A percentile compares a stretch with the other conserved stretches of the same genome.
Conservation (phyloP, 139 green algal genomes). For the Mesotaenium endlicherianum region DNA sequence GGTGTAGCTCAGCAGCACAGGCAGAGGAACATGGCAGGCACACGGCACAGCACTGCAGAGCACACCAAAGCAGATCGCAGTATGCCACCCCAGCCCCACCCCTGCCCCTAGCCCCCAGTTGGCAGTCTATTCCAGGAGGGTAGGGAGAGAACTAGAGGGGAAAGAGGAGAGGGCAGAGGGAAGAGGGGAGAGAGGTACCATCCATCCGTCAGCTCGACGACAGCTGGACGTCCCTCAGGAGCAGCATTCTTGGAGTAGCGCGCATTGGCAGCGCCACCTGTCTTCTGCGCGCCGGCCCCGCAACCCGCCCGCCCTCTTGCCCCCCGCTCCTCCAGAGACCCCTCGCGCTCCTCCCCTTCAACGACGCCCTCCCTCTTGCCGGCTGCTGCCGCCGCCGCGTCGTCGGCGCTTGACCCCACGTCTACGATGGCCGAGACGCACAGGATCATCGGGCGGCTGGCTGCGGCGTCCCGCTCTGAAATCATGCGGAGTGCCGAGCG, state of each 20-base stretch:
- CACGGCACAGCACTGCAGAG: too few species aligned
- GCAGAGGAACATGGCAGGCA: too few species aligned
- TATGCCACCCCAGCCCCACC: too few species aligned
- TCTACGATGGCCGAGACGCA: constrained; percentile 15
- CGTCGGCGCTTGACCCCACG: neutral
- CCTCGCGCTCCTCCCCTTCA: neutral
- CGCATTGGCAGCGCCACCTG: neutral
- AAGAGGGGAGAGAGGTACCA: constrained; percentile 7
- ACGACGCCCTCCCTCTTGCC: neutral
- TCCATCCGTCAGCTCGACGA: constrained; percentile 29
- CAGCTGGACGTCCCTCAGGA: neutral
- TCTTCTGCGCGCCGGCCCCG: neutral
- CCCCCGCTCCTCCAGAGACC: neutral
- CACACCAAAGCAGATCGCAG: too few species aligned
- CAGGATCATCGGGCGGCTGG: constrained; percentile 11
- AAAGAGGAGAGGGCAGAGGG: neutral
- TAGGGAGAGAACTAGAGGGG: neutral
- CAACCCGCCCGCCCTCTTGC: neutral
- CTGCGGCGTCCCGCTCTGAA: constrained; percentile 16
- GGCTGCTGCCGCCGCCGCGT: neutral
- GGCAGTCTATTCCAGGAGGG: too few species aligned
- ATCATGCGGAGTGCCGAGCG: constrained; percentile 10
- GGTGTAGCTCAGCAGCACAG: too few species aligned
- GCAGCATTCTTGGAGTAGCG: neutral
- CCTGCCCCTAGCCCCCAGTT: too few species aligned